Base-by-base conservation (phyloP, 345 rosid genomes). In the Corymbia maculata region DNA sequence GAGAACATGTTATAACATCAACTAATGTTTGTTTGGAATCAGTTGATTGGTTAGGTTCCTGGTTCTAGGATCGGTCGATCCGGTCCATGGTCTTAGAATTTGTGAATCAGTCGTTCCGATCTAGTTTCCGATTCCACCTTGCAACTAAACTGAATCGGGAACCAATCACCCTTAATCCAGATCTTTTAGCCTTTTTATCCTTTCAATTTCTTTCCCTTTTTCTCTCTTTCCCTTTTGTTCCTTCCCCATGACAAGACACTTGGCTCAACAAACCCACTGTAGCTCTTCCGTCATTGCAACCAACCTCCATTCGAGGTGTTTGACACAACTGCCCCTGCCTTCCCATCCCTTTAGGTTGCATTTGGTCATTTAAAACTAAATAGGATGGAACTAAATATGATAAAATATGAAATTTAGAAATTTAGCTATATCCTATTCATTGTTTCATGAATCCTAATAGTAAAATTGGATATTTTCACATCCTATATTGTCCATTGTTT, bases 291-390 rank as follows among this genome's bases (percentile, higher is more conserved):
- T 47, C 21, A 7, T 36, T 5, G 80, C 26, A 17, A 47, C 47
- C 47, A 1, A 36, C 47, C 12, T 70, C 24, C 21, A 10, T 44
- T 70, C 6, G 4, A 17, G 80, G 24, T 70, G 22, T 7, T 70
- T 2, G 2, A 70, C 47, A 17, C 47, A 70, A 6, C 26, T 36
- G 26, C 2, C 1, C 82, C 0, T 9, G 22, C 80, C 21, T 70
- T 70, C 12, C 0, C 4, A 0, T 70, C 21, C 26, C 6, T 19
- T 30, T 2, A 15, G 0, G 9, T 32, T 17, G 2, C 0, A 24
- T 70, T 70, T 36, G 1, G 0, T 36, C 4, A 0, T 21, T 8
- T 70, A 9, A 5, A 70, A 17, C 1, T 17, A 36, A 15, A 10
- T 1, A 17, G 1, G 1, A 17, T 32, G 22, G 26, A 24, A 55